Conservation (phyloP, 345 rosid genomes). For the Jatropha curcas region DNA sequence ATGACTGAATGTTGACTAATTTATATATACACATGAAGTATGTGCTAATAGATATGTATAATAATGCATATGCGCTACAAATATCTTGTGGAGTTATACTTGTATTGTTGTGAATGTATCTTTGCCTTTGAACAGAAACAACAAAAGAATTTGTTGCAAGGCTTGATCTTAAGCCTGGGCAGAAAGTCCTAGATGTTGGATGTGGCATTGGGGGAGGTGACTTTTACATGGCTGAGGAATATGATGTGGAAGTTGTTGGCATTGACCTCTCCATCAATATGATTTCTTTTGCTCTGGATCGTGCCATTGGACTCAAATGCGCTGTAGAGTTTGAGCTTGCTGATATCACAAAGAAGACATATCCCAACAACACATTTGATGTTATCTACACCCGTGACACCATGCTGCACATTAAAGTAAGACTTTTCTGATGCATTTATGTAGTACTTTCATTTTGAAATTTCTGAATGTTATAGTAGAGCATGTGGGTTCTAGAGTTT, state of each 20-base stretch:
- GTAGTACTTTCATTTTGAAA: neutral
- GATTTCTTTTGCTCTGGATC: constrained; percentile 94
- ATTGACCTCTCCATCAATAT: constrained; percentile 91
- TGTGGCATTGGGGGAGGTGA: constrained; percentile 99
- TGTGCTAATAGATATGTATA: no score
- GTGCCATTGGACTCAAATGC: constrained; percentile 84
- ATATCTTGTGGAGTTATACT: neutral
- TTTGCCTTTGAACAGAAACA: constrained; percentile 59
- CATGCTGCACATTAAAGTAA: constrained; percentile 89
- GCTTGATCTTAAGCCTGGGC: constrained; percentile 87
- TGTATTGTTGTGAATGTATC: constrained; percentile 9
- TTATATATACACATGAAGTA: neutral
- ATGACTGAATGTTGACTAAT: no score
- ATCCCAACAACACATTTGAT: constrained; percentile 79
- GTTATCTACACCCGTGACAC: constrained; percentile 98
- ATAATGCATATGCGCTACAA: no score
- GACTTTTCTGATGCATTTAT: neutral
- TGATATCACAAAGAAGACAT: constrained; percentile 85
- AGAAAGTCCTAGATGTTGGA: constrained; percentile 96
- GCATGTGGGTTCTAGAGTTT: neutral
- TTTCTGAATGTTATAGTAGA: neutral
- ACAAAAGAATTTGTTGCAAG: constrained; percentile 89
- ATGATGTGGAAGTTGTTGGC: constrained; percentile 84
- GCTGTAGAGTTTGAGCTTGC: constrained; percentile 95
- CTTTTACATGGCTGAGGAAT: constrained; percentile 96